These are phyloP conservation scores for Hyphopichia homilentoma DNA, from an alignment of 805 yeast genomes.

Conservation along the genomic window DNA sequence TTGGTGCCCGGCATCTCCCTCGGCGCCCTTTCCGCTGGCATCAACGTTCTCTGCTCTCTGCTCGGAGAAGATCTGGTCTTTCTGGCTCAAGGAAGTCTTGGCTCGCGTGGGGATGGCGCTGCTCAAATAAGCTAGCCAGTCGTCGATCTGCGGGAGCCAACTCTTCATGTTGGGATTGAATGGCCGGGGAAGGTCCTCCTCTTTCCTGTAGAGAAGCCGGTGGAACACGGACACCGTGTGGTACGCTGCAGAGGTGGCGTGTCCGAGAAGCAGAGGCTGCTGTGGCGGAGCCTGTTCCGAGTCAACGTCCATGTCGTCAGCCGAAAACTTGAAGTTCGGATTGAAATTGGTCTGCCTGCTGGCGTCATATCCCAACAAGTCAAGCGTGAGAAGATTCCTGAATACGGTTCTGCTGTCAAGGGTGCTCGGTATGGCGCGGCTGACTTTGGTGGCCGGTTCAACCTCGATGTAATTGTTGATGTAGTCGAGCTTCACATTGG, in stretches of 20 bases:
- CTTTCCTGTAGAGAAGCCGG: slow-evolving; percentile 8
- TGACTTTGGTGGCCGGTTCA: slow-evolving; percentile 3
- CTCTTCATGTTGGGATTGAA: slow-evolving; percentile 4
- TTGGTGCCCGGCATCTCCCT: slow-evolving; percentile 1
- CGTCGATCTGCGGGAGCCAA: slow-evolving; percentile 6
- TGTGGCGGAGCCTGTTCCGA: slow-evolving; percentile 5
- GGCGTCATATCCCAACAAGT: slow-evolving; percentile 6
- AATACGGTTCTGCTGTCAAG: slow-evolving; percentile 18
- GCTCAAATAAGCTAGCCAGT: slow-evolving; percentile 16
- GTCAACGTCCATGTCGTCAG: slow-evolving; percentile 14
- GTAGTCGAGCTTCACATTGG: slow-evolving; percentile 27
- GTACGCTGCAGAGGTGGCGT: background rate
- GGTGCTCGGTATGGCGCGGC: slow-evolving; percentile 11
- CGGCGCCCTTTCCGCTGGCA: slow-evolving; percentile 4
- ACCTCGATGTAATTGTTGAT: slow-evolving; percentile 16
- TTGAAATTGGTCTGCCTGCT: no score
- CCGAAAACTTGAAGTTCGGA: no score
- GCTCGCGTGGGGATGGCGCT: slow-evolving; percentile 26
- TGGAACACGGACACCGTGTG: slow-evolving; percentile 1
- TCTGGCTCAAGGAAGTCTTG: slow-evolving; percentile 27
- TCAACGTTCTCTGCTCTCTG: slow-evolving; percentile 22
- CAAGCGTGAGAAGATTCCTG: slow-evolving; percentile 20
- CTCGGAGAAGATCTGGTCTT: slow-evolving; percentile 32
- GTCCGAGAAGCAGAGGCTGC: slow-evolving; percentile 1
- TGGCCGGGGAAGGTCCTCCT: background rate